phyloP scores from a whole-genome alignment of 192 early-diverging fungal genomes.

The Backusella tuberculispora region DNA sequence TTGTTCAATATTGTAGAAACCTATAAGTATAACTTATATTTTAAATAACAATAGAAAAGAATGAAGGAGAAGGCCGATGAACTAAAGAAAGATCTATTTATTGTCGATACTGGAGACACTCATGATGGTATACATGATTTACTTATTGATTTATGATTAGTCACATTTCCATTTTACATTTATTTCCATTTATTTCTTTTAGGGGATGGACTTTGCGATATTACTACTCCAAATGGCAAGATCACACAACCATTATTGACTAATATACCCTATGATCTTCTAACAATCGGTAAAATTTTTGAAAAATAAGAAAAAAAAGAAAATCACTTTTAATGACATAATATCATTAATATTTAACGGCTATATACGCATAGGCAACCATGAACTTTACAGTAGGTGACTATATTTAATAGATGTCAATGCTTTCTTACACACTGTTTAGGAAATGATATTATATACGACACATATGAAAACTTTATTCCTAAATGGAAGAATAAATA shows the following conservation, averaged over 20 bases:
- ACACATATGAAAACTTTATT: conserved; percentile 31
- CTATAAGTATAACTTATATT: background rate
- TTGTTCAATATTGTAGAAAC: background rate
- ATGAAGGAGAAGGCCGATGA: conserved; percentile 52
- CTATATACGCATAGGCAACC: conserved; percentile 37
- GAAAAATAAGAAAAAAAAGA: background rate
- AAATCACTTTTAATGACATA: background rate
- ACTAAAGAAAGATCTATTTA: conserved; percentile 53
- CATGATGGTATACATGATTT: conserved; percentile 42
- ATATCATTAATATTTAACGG: background rate
- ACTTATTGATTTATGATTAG: background rate
- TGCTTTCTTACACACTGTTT: conserved; percentile 1
- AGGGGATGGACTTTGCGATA: conserved; percentile 48
- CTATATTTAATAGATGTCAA: background rate
- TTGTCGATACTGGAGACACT: conserved; percentile 55
- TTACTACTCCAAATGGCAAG: conserved; percentile 38
- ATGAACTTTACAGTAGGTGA: conserved; percentile 37
- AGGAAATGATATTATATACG: conserved; percentile 33
- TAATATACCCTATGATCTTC: conserved; percentile 43
- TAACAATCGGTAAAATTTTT: conserved; percentile 34
- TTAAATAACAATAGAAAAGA: conserved; percentile 25
- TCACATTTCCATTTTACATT: background rate
- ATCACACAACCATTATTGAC: conserved; percentile 44
- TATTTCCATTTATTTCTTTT: background rate
- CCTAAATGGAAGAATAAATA: conserved; percentile 40